Evolutionary conservation across 768 basidiomycete species (phyloP), one percentile per base, ranked within the genome.

Genomic region (Crucibulum laeve): DNA sequence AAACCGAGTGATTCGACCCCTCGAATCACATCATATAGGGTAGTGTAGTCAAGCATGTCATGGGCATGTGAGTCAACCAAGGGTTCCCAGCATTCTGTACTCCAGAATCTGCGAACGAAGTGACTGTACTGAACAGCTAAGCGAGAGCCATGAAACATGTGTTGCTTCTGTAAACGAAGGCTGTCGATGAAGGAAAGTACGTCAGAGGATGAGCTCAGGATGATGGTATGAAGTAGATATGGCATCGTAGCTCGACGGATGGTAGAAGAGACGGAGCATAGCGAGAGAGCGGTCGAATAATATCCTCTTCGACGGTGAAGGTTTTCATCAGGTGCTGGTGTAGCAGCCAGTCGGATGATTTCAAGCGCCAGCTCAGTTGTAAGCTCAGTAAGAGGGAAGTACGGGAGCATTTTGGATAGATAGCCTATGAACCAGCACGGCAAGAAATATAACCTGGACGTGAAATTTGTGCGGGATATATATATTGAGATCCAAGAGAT

Each of bases 181-280:
- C 63, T 54, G 26, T 51, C 47, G 23, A 63, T 52, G 54, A 74
- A 71, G 33, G 53, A 45, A 47, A 55, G 40, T 13, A 68, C 50
- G n/a, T 62, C 48, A 2, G 51, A 32, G 11, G 60, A 53, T 1
- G 52, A 49, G 34, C 52, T 44, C 26, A 72, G 59, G 17, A 69
- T 43, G 3, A 74, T 63, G 14, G 65, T 70, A 41, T 63, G 60
- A 6, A 73, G 60, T 40, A 74, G 58, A 40, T 58, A 49, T 19
- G 62, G 68, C 63, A 74, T 70, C 18, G 60, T 53, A 17, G 54
- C 53, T 13, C 50, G 57, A 14, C 68, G 62, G 24, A 71, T 37
- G n/a, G 42, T 40, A 37, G 51, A 54, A 8, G 67, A 72, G 11
- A 70, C 68, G 15, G 46, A 49, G 21, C 63, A 57, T 21, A 74